These are phyloP conservation scores for Vitis cinerea DNA, from an alignment of 164 flowering plant genomes.

Conservation along the genomic window DNA sequence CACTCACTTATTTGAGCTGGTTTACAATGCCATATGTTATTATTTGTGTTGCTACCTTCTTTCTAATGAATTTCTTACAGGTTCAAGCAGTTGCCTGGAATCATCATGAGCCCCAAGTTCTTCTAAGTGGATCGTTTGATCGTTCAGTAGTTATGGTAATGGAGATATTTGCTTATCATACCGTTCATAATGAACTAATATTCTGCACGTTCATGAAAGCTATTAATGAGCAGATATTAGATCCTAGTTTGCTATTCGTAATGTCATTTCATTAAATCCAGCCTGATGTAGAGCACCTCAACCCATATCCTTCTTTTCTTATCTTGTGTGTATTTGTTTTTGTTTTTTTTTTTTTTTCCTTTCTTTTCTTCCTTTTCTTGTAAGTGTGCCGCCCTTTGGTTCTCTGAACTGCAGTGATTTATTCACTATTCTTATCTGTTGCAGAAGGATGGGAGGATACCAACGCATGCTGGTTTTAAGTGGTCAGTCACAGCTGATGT, in stretches of 20 bases:
- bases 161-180: background rate
- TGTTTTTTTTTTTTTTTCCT: background rate
- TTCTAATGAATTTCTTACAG: conserved; percentile 28
- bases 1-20: too few relatives aligned
- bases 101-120: conserved; percentile 56
- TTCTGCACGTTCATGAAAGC: too few relatives aligned
- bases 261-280: too few relatives aligned
- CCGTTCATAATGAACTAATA: background rate
- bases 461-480: conserved; percentile 65
- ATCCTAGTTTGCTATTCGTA: too few relatives aligned
- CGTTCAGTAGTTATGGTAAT: conserved; percentile 77
- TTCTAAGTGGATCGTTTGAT: conserved; percentile 98
- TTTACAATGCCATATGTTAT: too few relatives aligned
- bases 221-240: too few relatives aligned
- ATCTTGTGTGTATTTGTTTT: background rate
- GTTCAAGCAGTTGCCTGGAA: conserved; percentile 98
- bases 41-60: background rate
- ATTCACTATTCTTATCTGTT: conserved; percentile 6
- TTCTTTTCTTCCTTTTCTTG: too few relatives aligned
- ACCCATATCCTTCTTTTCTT: background rate
- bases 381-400: too few relatives aligned
- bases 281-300: too few relatives aligned
- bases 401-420: too few relatives aligned
- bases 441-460: conserved; percentile 79
- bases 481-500: conserved; percentile 86